These are phyloP conservation scores for Myriosclerotinia curreyana DNA, from an alignment of 2,329 filamentous ascomycete species.

Conservation along the genomic window DNA sequence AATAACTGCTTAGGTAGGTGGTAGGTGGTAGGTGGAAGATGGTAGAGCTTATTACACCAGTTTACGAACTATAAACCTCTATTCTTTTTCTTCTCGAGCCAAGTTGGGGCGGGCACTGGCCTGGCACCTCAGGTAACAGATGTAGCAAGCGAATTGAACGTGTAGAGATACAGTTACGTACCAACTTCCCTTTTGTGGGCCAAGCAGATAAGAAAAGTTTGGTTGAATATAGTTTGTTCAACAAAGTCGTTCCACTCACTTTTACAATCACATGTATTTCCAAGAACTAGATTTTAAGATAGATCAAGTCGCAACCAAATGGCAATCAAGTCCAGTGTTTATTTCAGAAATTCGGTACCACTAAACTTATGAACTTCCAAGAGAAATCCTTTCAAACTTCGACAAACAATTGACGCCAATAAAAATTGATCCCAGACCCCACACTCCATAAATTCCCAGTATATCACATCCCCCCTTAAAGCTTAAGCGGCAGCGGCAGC, in stretches of 20 bases:
- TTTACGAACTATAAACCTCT: too few relatives aligned
- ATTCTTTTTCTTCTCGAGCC: too few relatives aligned
- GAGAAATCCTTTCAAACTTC: neutral
- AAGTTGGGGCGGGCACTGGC: too few relatives aligned
- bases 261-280: neutral
- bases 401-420: slow-evolving; percentile 3
- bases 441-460: slow-evolving; percentile 7
- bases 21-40: too few relatives aligned
- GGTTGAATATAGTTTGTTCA: neutral
- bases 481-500: slow-evolving; percentile 29
- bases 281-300: neutral
- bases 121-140: too few relatives aligned
- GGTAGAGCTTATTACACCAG: too few relatives aligned
- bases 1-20: too few relatives aligned
- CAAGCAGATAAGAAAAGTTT: too few relatives aligned
- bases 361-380: neutral
- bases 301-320: neutral
- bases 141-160: too few relatives aligned
- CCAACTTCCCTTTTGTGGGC: neutral
- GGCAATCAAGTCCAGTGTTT: neutral
- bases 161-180: too few relatives aligned
- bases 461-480: neutral
- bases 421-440: slow-evolving; percentile 1
- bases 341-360: neutral
- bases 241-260: neutral